These are phyloP conservation scores for Sophora flavescens DNA, from an alignment of 306 rosid genomes.

Conservation along the genomic window DNA sequence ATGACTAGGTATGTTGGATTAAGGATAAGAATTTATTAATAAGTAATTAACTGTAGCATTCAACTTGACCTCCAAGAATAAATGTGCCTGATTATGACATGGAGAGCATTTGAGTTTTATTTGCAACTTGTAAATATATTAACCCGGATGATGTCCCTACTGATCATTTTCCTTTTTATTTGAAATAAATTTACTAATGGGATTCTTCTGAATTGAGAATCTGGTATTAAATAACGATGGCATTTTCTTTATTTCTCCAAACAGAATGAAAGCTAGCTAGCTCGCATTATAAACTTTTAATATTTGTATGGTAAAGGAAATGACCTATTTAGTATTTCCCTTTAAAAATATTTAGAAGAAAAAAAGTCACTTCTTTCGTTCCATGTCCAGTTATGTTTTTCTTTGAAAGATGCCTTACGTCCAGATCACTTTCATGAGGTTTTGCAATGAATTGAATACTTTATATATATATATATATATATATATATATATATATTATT, in stretches of 20 bases:
- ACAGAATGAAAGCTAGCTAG: neutral
- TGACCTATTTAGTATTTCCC: neutral
- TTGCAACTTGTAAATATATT: neutral
- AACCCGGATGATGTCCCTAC: neutral
- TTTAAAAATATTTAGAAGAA: neutral
- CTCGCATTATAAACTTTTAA: neutral
- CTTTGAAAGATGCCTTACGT: neutral
- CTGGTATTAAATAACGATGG: neutral
- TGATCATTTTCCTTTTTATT: neutral
- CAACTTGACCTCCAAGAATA: neutral
- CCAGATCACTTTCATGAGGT: neutral
- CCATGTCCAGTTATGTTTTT: neutral
- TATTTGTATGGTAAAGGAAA: neutral
- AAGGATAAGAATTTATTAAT: constrained; percentile 9
- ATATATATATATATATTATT: no score
- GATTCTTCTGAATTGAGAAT: constrained; percentile 1
- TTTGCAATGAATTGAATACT: neutral
- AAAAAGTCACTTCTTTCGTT: neutral
- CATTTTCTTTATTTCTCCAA: neutral
- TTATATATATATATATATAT: no score
- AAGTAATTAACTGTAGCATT: neutral
- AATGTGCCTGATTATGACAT: constrained; percentile 29
- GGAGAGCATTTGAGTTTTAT: neutral
- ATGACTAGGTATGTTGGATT: neutral
- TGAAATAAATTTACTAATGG: neutral